phyloP scores from a whole-genome alignment of 2,329 filamentous ascomycete genomes.

The Neofusicoccum parvum region DNA sequence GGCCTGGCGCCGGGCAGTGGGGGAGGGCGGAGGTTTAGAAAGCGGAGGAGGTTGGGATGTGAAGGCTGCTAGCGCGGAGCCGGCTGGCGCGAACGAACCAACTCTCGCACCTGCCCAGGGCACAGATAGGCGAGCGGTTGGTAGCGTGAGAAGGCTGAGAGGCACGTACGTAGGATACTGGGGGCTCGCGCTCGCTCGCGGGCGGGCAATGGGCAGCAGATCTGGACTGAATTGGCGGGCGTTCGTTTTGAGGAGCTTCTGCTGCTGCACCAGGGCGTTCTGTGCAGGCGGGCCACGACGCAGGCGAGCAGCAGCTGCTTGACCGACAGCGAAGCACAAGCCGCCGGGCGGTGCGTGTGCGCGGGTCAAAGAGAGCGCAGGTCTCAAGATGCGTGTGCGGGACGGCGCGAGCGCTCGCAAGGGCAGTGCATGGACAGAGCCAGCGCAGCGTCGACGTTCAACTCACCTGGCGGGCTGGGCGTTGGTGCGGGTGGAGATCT shows the following conservation, averaged over 20 bases:
- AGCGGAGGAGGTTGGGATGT: conserved; percentile 46
- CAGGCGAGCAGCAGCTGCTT: conserved; percentile 16
- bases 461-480: neutral
- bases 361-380: conserved; percentile 18
- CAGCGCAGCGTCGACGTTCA: conserved; percentile 11
- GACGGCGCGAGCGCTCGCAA: conserved; percentile 21
- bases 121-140: conserved; percentile 41
- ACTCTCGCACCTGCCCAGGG: conserved; percentile 30
- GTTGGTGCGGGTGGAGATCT: conserved; percentile 17
- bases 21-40: conserved; percentile 30
- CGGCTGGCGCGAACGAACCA: conserved; percentile 30
- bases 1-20: conserved; percentile 31
- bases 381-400: conserved; percentile 22
- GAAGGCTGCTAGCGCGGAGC: conserved; percentile 37
- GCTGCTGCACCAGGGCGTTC: conserved; percentile 17
- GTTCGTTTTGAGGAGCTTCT: conserved; percentile 19
- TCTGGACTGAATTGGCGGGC: neutral
- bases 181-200: neutral
- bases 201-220: conserved; percentile 13
- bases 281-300: conserved; percentile 19
- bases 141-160: conserved; percentile 21
- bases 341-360: conserved; percentile 13
- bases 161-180: conserved; percentile 3
- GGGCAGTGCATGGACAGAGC: conserved; percentile 18
- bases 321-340: conserved; percentile 15